Percentiles rank a stretch among this genome's conserved stretches.
Conservation (phyloP, 192 early-diverging fungal species). For the Thamnidium elegans region DNA sequence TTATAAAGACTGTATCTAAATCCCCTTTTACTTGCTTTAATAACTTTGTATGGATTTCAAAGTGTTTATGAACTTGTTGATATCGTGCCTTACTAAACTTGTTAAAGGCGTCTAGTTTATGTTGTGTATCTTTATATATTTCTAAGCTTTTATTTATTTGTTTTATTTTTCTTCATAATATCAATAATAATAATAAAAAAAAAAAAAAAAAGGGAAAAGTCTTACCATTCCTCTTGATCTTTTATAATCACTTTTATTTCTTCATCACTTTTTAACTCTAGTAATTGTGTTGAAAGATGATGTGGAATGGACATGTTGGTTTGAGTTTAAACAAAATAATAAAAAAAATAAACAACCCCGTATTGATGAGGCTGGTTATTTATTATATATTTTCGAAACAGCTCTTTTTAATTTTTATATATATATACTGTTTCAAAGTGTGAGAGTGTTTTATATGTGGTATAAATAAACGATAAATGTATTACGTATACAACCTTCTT, state of each 20-base stretch:
- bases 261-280: not conserved
- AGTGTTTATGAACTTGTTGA: slow-evolving; percentile 44
- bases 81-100: slow-evolving; percentile 55
- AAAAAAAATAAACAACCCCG: not conserved
- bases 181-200: not conserved
- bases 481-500: too few species aligned
- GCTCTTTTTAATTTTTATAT: too few species aligned
- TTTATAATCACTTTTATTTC: not conserved
- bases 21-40: slow-evolving; percentile 56
- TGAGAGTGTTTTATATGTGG: too few species aligned
- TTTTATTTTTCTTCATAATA: not conserved
- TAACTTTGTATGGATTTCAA: slow-evolving; percentile 54
- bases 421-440: too few species aligned
- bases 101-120: slow-evolving; percentile 47
- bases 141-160: slow-evolving; percentile 6
- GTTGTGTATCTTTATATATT: slow-evolving; percentile 16
- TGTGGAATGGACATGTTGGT: not conserved
- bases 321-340: not conserved
- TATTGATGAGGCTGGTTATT: not conserved
- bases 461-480: too few species aligned
- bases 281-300: not conserved
- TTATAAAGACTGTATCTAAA: slow-evolving; percentile 54
- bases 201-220: too few species aligned
- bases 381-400: too few species aligned
- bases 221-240: not conserved